phyloP scores from a whole-genome alignment of 1,139 yeast species.

The Petasospora fabianii region DNA sequence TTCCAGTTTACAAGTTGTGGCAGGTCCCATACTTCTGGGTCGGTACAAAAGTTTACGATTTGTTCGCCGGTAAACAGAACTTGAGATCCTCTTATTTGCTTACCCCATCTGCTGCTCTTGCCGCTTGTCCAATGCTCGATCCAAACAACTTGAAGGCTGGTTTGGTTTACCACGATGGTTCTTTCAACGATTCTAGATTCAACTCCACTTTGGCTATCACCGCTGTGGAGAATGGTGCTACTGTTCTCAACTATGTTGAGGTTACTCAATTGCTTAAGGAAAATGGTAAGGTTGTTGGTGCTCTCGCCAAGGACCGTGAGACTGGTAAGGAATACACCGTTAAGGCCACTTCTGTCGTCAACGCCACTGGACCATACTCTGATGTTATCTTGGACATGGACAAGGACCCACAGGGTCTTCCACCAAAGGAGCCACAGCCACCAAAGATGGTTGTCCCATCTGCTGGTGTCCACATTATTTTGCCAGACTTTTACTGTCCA shows the following conservation, averaged over 20 bases:
- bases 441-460: constrained; percentile 91
- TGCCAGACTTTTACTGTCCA: constrained; percentile 93
- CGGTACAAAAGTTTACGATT: constrained; percentile 89
- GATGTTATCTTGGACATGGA: constrained; percentile 88
- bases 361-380: constrained; percentile 94
- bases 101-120: constrained; percentile 62
- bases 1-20: constrained; percentile 95
- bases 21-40: constrained; percentile 91
- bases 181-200: constrained; percentile 91
- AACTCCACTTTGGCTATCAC: constrained; percentile 82
- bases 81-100: constrained; percentile 75
- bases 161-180: constrained; percentile 91
- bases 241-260: constrained; percentile 81
- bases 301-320: constrained; percentile 70
- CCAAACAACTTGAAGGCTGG: constrained; percentile 80
- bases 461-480: constrained; percentile 87
- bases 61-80: constrained; percentile 89
- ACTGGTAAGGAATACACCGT: constrained; percentile 59
- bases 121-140: constrained; percentile 86
- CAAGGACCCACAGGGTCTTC: constrained; percentile 60
- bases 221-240: constrained; percentile 85
- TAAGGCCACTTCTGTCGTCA: constrained; percentile 72
- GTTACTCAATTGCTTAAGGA: constrained; percentile 74
- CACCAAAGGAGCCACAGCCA: constrained; percentile 46
- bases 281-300: constrained; percentile 64